These are phyloP conservation scores for Salix udensis DNA, from an alignment of 345 rosid genomes.

Conservation along the genomic window DNA sequence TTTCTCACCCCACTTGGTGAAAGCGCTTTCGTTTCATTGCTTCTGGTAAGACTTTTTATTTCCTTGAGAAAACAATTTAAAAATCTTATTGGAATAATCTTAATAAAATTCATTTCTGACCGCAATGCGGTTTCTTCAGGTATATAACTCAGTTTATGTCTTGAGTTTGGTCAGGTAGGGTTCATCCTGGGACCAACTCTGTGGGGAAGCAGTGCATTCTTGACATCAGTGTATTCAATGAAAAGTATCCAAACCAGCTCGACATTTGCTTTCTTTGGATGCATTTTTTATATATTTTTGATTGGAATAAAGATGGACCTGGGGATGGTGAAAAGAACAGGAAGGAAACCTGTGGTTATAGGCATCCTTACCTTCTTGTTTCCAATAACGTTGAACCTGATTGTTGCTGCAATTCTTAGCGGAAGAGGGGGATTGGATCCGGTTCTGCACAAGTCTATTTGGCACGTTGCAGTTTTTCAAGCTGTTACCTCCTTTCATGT, in stretches of 20 bases:
- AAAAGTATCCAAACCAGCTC: constrained; percentile 1
- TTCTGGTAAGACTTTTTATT: constrained; percentile 9
- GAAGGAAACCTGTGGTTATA: constrained; percentile 11
- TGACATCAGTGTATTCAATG: background rate
- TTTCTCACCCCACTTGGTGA: constrained; percentile 26
- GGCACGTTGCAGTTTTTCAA: constrained; percentile 5
- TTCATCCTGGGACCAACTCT: constrained; percentile 18
- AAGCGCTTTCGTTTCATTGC: constrained; percentile 23
- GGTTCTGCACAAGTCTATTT: background rate
- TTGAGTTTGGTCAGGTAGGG: constrained; percentile 16
- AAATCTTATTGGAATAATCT: background rate
- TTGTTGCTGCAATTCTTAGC: background rate
- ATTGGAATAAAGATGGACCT: constrained; percentile 19
- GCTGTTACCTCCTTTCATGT: constrained; percentile 17
- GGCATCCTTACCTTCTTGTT: constrained; percentile 7
- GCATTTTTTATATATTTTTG: constrained; percentile 15
- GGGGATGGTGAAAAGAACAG: constrained; percentile 15
- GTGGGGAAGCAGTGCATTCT: constrained; percentile 4
- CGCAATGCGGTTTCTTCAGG: background rate
- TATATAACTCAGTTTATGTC: background rate
- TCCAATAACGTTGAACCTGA: background rate
- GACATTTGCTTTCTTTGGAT: constrained; percentile 27
- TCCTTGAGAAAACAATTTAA: background rate
- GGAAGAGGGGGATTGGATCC: background rate
- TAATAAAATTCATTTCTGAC: background rate